A percentile compares a stretch with the other conserved stretches of the same genome.
phyloP scores from a whole-genome alignment of 2,329 filamentous ascomycete species.

The Leptosphaerulina australis region DNA sequence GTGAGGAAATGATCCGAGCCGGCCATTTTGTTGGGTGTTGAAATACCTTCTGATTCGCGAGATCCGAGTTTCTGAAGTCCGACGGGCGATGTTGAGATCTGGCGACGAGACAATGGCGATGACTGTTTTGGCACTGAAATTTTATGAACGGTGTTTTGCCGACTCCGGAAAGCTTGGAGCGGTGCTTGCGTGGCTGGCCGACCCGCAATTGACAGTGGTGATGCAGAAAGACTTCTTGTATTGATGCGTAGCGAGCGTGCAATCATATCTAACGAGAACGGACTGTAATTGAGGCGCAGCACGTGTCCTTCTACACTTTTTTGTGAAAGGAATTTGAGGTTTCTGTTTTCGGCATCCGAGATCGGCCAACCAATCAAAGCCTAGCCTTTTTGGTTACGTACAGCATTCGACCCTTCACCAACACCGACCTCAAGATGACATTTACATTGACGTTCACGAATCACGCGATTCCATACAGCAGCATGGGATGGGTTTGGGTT shows the following conservation, averaged over 20 bases:
- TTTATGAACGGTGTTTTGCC: slow-evolving; percentile 39
- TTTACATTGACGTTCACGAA: not conserved
- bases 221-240: slow-evolving; percentile 24
- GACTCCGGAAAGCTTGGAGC: slow-evolving; percentile 37
- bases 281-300: slow-evolving; percentile 15
- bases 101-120: slow-evolving; percentile 20
- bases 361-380: slow-evolving; percentile 28
- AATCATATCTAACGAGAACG: slow-evolving; percentile 27
- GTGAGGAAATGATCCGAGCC: slow-evolving; percentile 62
- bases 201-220: slow-evolving; percentile 28
- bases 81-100: slow-evolving; percentile 25
- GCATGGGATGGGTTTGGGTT: not conserved
- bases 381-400: slow-evolving; percentile 20
- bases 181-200: slow-evolving; percentile 25
- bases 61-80: slow-evolving; percentile 31
- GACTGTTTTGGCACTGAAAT: slow-evolving; percentile 37
- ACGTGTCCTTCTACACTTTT: slow-evolving; percentile 19
- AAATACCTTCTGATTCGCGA: slow-evolving; percentile 28
- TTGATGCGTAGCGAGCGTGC: slow-evolving; percentile 25
- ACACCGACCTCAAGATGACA: not conserved
- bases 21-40: slow-evolving; percentile 37
- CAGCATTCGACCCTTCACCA: not conserved
- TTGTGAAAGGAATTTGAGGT: slow-evolving; percentile 19
- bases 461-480: not conserved
- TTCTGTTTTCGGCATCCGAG: slow-evolving; percentile 26